Base-by-base conservation (phyloP, 257 asterid genomes). In the Scutellaria galericulata region DNA sequence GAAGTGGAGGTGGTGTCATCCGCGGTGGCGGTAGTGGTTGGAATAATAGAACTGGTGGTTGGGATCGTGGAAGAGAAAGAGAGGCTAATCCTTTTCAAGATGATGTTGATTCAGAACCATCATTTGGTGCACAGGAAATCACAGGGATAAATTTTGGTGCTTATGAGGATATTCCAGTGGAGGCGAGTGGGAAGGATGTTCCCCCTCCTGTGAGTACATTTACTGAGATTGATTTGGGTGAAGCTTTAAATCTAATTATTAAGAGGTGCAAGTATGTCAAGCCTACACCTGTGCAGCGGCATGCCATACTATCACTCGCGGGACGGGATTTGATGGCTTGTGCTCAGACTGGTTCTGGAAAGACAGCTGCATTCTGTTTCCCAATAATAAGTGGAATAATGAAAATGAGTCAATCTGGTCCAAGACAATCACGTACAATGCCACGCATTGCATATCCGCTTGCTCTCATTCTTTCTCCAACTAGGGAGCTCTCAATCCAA, bases 401-500 rank as follows among this genome's bases (percentile, higher is more conserved):
- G 85, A 81, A 22, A 65, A 79, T 78, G 35, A 57, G 76, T 74
- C 83, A 77, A 53, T 73, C 79, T 47, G 72, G 67, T 65, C 76
- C 70, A 10, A 77, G 90, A 73, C 80, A 72, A 66, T 74, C 81
- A 31, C 85, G 82, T n/a, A 59, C 59, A 63, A 31, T 4, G 5
- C 86, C 84, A 0, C 93, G 88, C 14, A 81, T 75, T 77, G 90
- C 89, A 2, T 87, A 77, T 69, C 93, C 91, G 3, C 78, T 85
- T 48, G 96, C 96, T 68, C 93, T 89, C 75, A 89, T 89, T 72
- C 90, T 87, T 64, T 83, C 96, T 52, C 96, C 96, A 10, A 87
- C 91, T 24, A 85, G 93, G 83, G 96, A 87, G 83, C 93, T 89
- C 51, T 89, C 96, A 3, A 82, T 88, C 66, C 93, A 89, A 75